A percentile compares a stretch with the other conserved stretches of the same genome.
These are phyloP conservation scores for Diutina catenulata DNA, from an alignment of 1,139 yeast species.

Conservation along the genomic window DNA sequence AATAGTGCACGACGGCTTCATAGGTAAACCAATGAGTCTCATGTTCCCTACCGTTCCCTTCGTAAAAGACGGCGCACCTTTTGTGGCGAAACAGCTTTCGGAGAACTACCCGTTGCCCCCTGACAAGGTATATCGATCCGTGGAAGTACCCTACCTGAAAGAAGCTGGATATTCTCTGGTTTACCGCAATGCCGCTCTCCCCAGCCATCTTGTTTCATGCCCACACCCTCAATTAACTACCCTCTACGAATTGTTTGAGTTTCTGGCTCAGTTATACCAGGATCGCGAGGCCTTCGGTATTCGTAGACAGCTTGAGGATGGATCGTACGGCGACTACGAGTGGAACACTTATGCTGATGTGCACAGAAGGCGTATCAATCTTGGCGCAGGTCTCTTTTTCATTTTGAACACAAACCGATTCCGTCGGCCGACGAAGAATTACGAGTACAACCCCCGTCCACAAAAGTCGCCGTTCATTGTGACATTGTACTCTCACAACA, in stretches of 20 bases:
- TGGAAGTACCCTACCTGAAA: conserved; percentile 6
- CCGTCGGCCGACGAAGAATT: conserved; percentile 13
- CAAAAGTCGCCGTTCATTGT: conserved; percentile 31
- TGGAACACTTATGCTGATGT: conserved; percentile 36
- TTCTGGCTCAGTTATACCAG: conserved; percentile 23
- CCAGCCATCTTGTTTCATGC: conserved; percentile 24
- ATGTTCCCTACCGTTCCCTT: neutral
- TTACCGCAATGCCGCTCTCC: conserved; percentile 31
- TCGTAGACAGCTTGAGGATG: conserved; percentile 26
- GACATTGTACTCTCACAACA: conserved; percentile 43
- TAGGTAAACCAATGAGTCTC: neutral
- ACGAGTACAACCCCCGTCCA: conserved; percentile 21
- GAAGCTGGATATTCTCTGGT: conserved; percentile 41
- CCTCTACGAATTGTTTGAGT: conserved; percentile 34
- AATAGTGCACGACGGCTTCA: neutral
- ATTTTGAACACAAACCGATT: conserved; percentile 28
- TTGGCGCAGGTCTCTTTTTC: conserved; percentile 58
- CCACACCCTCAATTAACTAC: conserved; percentile 44
- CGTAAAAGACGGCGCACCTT: too few relatives aligned
- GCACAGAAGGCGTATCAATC: conserved; percentile 28
- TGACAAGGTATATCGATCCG: neutral
- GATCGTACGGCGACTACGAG: conserved; percentile 31
- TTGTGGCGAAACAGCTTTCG: neutral
- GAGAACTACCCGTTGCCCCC: neutral
- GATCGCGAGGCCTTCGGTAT: conserved; percentile 39